Evolutionary conservation across 768 basidiomycete species (phyloP).

Genomic region (Harrya chromipes): DNA sequence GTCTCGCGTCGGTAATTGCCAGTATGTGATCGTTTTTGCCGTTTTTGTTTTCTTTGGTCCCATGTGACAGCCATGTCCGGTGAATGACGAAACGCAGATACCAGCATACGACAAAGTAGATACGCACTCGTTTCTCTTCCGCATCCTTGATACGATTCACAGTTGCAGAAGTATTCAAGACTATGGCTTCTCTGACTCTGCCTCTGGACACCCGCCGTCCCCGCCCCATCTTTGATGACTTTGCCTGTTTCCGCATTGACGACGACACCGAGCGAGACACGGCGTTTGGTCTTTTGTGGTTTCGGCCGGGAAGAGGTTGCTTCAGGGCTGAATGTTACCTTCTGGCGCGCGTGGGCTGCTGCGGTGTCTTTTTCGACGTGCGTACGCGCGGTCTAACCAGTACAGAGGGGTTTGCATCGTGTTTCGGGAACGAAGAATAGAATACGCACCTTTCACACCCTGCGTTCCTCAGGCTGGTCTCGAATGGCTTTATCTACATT

Average conservation of each 20-base stretch:
- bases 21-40: conserved; percentile 46
- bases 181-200: conserved; percentile 61
- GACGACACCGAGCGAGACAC: too few species aligned
- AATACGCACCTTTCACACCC: conserved; percentile 26
- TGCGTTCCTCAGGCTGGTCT: conserved; percentile 65
- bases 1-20: conserved; percentile 68
- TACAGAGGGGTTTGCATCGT: neutral
- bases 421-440: neutral
- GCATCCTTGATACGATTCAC: conserved; percentile 60
- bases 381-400: conserved; percentile 47
- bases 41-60: conserved; percentile 70
- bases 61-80: neutral
- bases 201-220: conserved; percentile 30
- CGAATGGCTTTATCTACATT: too few species aligned
- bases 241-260: conserved; percentile 64
- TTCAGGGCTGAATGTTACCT: conserved; percentile 66
- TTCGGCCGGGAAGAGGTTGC: too few species aligned
- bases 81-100: neutral
- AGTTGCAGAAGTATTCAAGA: conserved; percentile 67
- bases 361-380: conserved; percentile 63
- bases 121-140: conserved; percentile 56
- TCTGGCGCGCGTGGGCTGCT: conserved; percentile 63
- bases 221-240: conserved; percentile 37
- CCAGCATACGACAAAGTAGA: neutral
- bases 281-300: too few species aligned